These are phyloP conservation scores for Penicillium sp. DNA, from an alignment of 2,329 filamentous ascomycete genomes.

Conservation along the genomic window DNA sequence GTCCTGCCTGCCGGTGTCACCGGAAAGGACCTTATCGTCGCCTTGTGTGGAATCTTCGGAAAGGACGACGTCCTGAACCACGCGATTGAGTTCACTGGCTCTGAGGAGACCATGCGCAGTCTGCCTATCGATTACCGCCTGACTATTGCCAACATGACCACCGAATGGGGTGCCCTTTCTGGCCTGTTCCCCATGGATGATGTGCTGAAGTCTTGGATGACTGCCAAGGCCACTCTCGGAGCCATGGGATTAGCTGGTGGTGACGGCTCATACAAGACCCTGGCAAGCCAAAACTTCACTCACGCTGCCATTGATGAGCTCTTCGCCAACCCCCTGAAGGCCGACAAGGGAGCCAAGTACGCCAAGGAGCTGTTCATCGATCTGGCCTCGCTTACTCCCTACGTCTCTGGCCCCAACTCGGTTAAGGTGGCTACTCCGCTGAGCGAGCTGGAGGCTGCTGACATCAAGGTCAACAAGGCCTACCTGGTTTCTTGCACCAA, in stretches of 20 bases:
- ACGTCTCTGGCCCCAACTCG: slow-evolving; percentile 81
- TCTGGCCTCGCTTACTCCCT: slow-evolving; percentile 79
- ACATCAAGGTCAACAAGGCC: slow-evolving; percentile 79
- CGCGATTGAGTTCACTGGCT: slow-evolving; percentile 82
- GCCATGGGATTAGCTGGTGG: slow-evolving; percentile 57
- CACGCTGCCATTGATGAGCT: slow-evolving; percentile 74
- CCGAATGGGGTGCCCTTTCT: slow-evolving; percentile 74
- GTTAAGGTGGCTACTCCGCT: slow-evolving; percentile 85
- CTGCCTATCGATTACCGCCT: slow-evolving; percentile 72
- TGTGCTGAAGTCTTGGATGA: slow-evolving; percentile 71
- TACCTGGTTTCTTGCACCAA: slow-evolving; percentile 94
- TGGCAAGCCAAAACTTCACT: slow-evolving; percentile 63
- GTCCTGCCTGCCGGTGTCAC: slow-evolving; percentile 75
- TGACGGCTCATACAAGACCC: slow-evolving; percentile 47
- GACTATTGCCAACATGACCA: slow-evolving; percentile 74
- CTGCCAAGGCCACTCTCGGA: slow-evolving; percentile 71
- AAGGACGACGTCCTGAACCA: slow-evolving; percentile 89
- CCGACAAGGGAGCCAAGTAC: slow-evolving; percentile 77
- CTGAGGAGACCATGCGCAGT: slow-evolving; percentile 72
- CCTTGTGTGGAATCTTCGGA: slow-evolving; percentile 82
- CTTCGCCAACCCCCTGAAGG: slow-evolving; percentile 63
- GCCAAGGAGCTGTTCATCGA: slow-evolving; percentile 82
- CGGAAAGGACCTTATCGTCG: slow-evolving; percentile 92
- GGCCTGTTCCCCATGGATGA: slow-evolving; percentile 80
- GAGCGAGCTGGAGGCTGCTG: slow-evolving; percentile 67